Evolutionary conservation across 331 rosid species (phyloP).

Genomic region (Saraca asoca): DNA sequence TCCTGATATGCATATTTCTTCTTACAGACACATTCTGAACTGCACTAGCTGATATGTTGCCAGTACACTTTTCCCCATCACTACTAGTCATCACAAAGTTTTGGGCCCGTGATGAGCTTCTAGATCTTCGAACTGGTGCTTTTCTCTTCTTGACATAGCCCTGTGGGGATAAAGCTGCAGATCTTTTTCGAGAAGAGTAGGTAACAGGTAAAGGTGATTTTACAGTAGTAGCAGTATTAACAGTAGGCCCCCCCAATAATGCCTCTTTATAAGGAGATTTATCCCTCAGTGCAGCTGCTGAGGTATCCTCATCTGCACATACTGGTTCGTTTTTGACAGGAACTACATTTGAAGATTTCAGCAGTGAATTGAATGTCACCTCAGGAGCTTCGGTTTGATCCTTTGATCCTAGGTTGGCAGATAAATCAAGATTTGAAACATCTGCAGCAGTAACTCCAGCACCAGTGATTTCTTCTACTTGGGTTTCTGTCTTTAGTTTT

Average conservation of each 20-base stretch:
- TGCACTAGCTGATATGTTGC: slow-evolving; percentile 41
- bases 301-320: slow-evolving; percentile 48
- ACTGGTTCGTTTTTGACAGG: slow-evolving; percentile 48
- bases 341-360: slow-evolving; percentile 45
- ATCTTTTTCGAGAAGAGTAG: slow-evolving; percentile 63
- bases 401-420: slow-evolving; percentile 44
- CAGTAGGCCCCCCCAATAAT: slow-evolving; percentile 46
- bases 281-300: slow-evolving; percentile 47
- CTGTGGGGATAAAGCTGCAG: slow-evolving; percentile 48
- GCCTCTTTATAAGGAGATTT: slow-evolving; percentile 46
- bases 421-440: slow-evolving; percentile 47
- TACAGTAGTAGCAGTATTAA: slow-evolving; percentile 41
- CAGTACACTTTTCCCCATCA: slow-evolving; percentile 43
- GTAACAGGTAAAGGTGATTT: slow-evolving; percentile 48
- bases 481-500: slow-evolving; percentile 61
- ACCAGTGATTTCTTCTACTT: slow-evolving; percentile 46
- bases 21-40: slow-evolving; percentile 45
- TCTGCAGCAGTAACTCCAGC: slow-evolving; percentile 48
- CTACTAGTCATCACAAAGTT: slow-evolving; percentile 40
- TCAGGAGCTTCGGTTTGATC: slow-evolving; percentile 50
- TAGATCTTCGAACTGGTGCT: slow-evolving; percentile 56
- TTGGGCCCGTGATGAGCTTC: slow-evolving; percentile 64
- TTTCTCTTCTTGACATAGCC: slow-evolving; percentile 43
- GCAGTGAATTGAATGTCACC: slow-evolving; percentile 38
- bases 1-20: slow-evolving; percentile 52